Evolutionary conservation across 176 grass and related monocot genomes (phyloP).

Genomic region (Themeda triandra): DNA sequence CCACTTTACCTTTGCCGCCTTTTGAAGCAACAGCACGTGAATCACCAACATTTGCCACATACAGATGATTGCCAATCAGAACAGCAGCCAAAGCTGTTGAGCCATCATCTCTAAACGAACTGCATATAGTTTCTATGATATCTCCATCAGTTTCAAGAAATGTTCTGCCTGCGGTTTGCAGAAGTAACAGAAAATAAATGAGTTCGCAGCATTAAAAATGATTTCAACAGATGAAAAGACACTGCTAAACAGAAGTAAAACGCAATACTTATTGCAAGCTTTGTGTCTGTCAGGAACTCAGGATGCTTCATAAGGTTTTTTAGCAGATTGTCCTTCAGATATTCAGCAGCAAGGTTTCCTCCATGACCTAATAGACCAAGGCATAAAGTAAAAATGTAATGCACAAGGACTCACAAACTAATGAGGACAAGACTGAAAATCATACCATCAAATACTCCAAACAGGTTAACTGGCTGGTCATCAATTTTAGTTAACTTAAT

Average conservation of each 20-base stretch:
- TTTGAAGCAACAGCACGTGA: conserved; percentile 76
- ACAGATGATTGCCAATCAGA: conserved; percentile 58
- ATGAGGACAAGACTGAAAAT: conserved; percentile 19
- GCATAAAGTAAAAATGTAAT: not conserved
- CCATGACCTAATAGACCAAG: conserved; percentile 66
- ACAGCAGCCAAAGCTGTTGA: conserved; percentile 80
- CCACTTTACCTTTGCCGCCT: conserved; percentile 55
- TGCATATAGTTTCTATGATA: conserved; percentile 58
- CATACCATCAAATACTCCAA: conserved; percentile 91
- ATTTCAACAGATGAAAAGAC: conserved; percentile 3
- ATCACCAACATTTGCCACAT: conserved; percentile 95
- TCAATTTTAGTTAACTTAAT: conserved; percentile 56
- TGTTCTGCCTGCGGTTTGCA: conserved; percentile 47
- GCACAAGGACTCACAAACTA: not conserved
- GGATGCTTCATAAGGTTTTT: conserved; percentile 82
- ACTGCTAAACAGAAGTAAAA: conserved; percentile 15
- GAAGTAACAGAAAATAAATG: conserved; percentile 23
- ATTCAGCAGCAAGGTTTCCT: conserved; percentile 67
- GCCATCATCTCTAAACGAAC: conserved; percentile 78
- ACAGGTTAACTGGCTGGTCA: conserved; percentile 49
- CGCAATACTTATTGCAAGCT: conserved; percentile 76
- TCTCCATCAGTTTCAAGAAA: conserved; percentile 73
- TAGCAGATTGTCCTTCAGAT: conserved; percentile 84
- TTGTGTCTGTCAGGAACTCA: conserved; percentile 69
- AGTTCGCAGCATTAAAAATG: conserved; percentile 13